Conservation (phyloP, 257 asterid genomes). For the Fraxinus cuspidata region DNA sequence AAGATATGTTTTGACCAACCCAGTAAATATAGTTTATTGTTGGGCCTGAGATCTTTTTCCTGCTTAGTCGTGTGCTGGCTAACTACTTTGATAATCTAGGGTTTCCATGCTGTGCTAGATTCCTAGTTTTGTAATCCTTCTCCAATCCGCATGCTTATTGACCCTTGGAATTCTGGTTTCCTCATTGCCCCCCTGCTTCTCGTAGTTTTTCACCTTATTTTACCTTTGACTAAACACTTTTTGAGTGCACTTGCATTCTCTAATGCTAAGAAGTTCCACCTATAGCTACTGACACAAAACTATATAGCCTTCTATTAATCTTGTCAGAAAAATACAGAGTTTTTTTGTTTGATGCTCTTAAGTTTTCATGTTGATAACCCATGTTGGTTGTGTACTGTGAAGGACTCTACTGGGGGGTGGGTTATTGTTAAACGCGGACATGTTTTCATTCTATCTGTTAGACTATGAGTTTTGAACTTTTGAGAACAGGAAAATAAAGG, state of each 20-base stretch:
- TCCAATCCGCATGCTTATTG: background rate
- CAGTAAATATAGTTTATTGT: background rate
- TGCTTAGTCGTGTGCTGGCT: background rate
- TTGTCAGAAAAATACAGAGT: background rate
- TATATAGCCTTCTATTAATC: background rate
- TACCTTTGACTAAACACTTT: background rate
- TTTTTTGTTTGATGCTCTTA: background rate
- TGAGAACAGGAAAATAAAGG: background rate
- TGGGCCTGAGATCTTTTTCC: background rate
- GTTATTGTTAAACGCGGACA: background rate
- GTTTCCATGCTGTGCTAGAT: background rate
- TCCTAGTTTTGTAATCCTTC: background rate
- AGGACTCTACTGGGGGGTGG: background rate
- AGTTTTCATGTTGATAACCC: background rate
- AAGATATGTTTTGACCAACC: background rate
- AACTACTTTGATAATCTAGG: constrained; percentile 1
- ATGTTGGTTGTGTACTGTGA: background rate
- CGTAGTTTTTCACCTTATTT: background rate
- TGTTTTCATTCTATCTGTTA: background rate
- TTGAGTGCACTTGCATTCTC: background rate
- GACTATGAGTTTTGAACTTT: background rate
- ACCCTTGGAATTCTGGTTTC: background rate
- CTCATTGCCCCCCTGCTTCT: background rate
- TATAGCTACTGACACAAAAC: background rate
- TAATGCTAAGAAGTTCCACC: background rate